These are phyloP conservation scores for Phytophthora chlamydospora DNA, from an alignment of 352 stramenopile species.

Conservation along the genomic window DNA sequence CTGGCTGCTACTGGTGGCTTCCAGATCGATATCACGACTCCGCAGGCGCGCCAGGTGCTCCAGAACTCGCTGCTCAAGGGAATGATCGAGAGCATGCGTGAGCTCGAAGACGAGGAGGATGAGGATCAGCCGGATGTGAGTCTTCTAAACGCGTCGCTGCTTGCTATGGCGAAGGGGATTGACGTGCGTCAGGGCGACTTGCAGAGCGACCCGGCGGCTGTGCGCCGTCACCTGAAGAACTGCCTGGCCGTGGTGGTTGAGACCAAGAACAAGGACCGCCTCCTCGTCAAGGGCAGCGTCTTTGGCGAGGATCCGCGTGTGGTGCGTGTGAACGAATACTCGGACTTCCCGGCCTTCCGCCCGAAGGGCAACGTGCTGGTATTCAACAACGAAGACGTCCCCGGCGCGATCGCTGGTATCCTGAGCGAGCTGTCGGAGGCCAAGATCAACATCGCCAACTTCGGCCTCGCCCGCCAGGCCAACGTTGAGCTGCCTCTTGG, in stretches of 20 bases:
- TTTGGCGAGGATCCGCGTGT: constrained; percentile 85
- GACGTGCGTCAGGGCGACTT: constrained; percentile 79
- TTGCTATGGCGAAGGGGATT: constrained; percentile 79
- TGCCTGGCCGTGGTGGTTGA: constrained; percentile 75
- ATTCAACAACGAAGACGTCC: constrained; percentile 86
- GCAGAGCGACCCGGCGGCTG: constrained; percentile 36
- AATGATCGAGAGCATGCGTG: constrained; percentile 65
- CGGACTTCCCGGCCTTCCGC: constrained; percentile 83
- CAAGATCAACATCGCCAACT: constrained; percentile 88
- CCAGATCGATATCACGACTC: constrained; percentile 80
- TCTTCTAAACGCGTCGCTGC: constrained; percentile 71
- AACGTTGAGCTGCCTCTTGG: constrained; percentile 67
- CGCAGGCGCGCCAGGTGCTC: constrained; percentile 70
- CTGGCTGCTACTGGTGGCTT: constrained; percentile 67
- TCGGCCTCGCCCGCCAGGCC: constrained; percentile 74
- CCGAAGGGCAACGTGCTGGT: constrained; percentile 79
- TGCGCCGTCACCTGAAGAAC: constrained; percentile 78
- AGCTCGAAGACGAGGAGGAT: constrained; percentile 19
- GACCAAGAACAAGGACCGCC: constrained; percentile 57
- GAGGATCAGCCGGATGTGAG: constrained; percentile 37
- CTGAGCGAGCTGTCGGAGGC: constrained; percentile 68
- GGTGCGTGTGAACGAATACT: constrained; percentile 85
- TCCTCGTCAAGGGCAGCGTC: constrained; percentile 79
- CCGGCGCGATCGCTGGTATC: constrained; percentile 78
- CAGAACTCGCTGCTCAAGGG: constrained; percentile 81